Percentiles rank a stretch among this genome's conserved stretches.
phyloP scores from a whole-genome alignment of 345 rosid genomes.

The Viola odorata region DNA sequence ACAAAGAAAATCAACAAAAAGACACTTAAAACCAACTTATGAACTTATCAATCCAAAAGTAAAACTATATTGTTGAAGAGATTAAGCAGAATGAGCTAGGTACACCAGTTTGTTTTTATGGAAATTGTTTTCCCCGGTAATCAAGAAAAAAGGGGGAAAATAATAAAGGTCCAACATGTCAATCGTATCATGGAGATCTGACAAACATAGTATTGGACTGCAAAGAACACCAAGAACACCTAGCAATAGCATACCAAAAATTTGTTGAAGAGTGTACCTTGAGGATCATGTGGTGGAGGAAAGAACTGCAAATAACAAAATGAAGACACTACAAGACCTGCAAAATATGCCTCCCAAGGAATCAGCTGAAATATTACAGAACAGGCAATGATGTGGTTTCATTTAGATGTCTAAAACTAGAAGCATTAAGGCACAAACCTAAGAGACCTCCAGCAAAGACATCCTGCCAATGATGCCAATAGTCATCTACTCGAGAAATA shows the following conservation, averaged over 20 bases:
- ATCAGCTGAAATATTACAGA: constrained; percentile 5
- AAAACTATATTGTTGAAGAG: too few relatives aligned
- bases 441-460: constrained; percentile 40
- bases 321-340: constrained; percentile 54
- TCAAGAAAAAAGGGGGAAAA: too few relatives aligned
- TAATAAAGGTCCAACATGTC: too few relatives aligned
- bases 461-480: constrained; percentile 46
- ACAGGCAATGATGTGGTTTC: not conserved
- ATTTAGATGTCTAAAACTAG: not conserved
- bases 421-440: constrained; percentile 21
- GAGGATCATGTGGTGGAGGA: constrained; percentile 55
- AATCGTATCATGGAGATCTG: too few relatives aligned
- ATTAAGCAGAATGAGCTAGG: too few relatives aligned
- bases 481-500: constrained; percentile 43
- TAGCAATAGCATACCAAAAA: not conserved
- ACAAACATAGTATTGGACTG: too few relatives aligned
- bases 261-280: constrained; percentile 31
- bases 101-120: too few relatives aligned
- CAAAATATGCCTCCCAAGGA: constrained; percentile 5
- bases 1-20: too few relatives aligned
- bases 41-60: too few relatives aligned
- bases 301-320: constrained; percentile 73
- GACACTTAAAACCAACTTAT: too few relatives aligned
- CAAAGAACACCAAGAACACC: not conserved
- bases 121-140: too few relatives aligned